Conservation (phyloP, 1,284 basidiomycete genomes). For the Wolfiporia cocos region DNA sequence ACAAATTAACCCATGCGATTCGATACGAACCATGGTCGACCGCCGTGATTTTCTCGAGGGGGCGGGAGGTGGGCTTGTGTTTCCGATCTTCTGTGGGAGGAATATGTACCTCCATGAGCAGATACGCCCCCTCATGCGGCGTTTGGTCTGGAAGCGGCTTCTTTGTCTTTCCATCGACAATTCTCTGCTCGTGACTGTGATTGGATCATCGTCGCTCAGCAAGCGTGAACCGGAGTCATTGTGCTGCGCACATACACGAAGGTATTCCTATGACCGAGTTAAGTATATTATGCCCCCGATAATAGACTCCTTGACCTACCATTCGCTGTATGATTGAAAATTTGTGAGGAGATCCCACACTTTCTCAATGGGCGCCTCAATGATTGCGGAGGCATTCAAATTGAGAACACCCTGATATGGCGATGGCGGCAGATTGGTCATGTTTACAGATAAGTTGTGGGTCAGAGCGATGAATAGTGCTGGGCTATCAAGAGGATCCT, state of each 20-base stretch:
- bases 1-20: conserved; percentile 47
- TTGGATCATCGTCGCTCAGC: too few species aligned
- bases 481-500: too few species aligned
- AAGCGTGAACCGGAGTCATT: too few species aligned
- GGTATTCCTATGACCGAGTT: conserved; percentile 45
- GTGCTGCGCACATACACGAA: conserved; percentile 62
- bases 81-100: conserved; percentile 46
- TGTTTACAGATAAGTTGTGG: too few species aligned
- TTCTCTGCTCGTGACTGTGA: conserved; percentile 45
- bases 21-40: conserved; percentile 48
- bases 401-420: conserved; percentile 28
- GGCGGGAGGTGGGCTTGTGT: conserved; percentile 17
- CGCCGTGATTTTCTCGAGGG: conserved; percentile 23
- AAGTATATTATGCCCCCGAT: neutral
- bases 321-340: conserved; percentile 45
- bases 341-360: conserved; percentile 43
- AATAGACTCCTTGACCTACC: conserved; percentile 26
- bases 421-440: conserved; percentile 14
- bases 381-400: conserved; percentile 32
- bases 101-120: conserved; percentile 50
- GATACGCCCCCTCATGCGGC: conserved; percentile 37
- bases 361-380: conserved; percentile 41
- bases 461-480: too few species aligned
- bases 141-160: conserved; percentile 41
- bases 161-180: conserved; percentile 36